Base-by-base conservation (phyloP, 2,329 filamentous ascomycete genomes). In the Penicillium sp. region DNA sequence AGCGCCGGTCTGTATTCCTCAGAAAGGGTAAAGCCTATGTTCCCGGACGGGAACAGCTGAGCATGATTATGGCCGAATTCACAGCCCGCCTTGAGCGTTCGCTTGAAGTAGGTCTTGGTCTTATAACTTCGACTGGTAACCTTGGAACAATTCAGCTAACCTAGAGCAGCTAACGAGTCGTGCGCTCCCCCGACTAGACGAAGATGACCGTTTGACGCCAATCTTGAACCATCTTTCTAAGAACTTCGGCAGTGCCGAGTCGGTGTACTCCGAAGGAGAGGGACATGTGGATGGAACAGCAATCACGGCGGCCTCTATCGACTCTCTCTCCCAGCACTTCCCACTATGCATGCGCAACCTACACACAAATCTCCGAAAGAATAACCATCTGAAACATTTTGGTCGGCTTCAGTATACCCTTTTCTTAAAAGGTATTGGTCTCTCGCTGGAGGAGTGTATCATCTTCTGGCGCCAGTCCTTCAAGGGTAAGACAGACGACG, bases 281-380 rank as follows among this genome's bases (percentile, higher is more conserved):
- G 83, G 83, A 1, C 80, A 86, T 2, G 81, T 90, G 7, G 79
- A 84, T 4, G 90, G 90, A 10, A 86, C 88, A 14, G 84, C 88
- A 39, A 91, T 96, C 61, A 88, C 85, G 8, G 91, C 92, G 1
- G 81, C 85, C 60, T 90, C 89, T 67, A 85, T 99, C 61, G 92
- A 97, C 72, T 81, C 79, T 21, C 83, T 97, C 3, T 88, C 89
- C 2, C 81, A 87, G 53, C 87, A 93, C 73, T 96, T 96, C 77
- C 92, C 92, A 0, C 84, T 95, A 7, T 97, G 94, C 78, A 97
- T 97, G 93, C 88, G 89, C 55, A 89, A 94, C 70, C 81, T 99
- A 21, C 94, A 99, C 74, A 87, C 85, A 51, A 89, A 89, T 3
- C 81, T 99, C 28, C 89, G 92, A 51, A 89, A 92, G 56, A 93